Conservation (phyloP, 305 asterid genomes). For the Ajuga reptans region DNA sequence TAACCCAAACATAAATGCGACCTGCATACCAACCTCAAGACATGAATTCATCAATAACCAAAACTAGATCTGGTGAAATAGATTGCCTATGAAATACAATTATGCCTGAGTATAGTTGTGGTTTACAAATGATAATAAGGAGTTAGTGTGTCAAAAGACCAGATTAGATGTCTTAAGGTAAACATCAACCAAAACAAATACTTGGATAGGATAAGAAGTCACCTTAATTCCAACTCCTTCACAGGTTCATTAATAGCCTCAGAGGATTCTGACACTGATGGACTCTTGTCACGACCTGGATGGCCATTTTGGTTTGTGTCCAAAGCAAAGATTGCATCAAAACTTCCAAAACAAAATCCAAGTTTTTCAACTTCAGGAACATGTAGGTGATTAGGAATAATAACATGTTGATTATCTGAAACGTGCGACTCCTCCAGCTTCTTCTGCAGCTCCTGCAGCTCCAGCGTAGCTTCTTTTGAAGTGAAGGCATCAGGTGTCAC, state of each 20-base stretch:
- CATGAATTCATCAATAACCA: background rate
- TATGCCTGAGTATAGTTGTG: slow-evolving; percentile 10
- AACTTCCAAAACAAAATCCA: slow-evolving; percentile 91
- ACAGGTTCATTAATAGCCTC: slow-evolving; percentile 51
- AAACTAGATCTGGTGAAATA: background rate
- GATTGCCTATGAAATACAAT: background rate
- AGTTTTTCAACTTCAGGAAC: slow-evolving; percentile 79
- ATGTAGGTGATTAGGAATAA: slow-evolving; percentile 77
- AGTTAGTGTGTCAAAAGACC: background rate
- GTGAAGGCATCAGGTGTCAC: slow-evolving; percentile 31
- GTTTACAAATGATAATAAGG: background rate
- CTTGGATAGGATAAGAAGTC: slow-evolving; percentile 19
- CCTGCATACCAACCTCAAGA: background rate
- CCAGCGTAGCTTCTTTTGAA: slow-evolving; percentile 46
- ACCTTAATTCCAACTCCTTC: slow-evolving; percentile 59
- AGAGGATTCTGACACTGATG: slow-evolving; percentile 40
- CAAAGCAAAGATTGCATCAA: slow-evolving; percentile 59
- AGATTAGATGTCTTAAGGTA: background rate
- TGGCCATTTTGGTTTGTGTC: slow-evolving; percentile 38
- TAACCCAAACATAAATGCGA: background rate
- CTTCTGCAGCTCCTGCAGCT: slow-evolving; percentile 57
- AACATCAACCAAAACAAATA: slow-evolving; percentile 12
- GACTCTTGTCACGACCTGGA: slow-evolving; percentile 38
- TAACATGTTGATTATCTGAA: slow-evolving; percentile 64
- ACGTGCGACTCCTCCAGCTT: slow-evolving; percentile 54